Conservation (phyloP, 495 filamentous ascomycete genomes). For the Aspergillus homomorphus region DNA sequence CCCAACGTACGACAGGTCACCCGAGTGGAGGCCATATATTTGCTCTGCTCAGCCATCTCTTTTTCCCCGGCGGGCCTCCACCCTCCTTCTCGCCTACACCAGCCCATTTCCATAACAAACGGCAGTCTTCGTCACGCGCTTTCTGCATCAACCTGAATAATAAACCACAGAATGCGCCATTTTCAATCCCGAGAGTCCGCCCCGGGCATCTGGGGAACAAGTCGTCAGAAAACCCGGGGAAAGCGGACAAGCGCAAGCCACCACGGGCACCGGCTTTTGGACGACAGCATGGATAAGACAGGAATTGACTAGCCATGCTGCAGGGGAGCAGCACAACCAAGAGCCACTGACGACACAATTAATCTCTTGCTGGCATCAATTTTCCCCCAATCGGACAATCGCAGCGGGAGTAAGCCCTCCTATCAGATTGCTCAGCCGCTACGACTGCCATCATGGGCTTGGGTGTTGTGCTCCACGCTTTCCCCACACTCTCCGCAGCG, state of each 20-base stretch:
- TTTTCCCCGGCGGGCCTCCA: not conserved
- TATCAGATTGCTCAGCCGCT: slow-evolving; percentile 22
- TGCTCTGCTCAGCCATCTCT: not conserved
- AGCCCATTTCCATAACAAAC: too few species aligned
- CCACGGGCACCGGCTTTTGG: not conserved
- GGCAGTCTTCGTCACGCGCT: not conserved
- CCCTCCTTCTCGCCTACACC: not conserved
- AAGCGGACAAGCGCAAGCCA: not conserved
- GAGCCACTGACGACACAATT: not conserved
- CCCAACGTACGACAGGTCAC: too few species aligned
- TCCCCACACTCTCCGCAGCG: slow-evolving; percentile 1
- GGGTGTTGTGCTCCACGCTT: not conserved
- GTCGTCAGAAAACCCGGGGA: not conserved
- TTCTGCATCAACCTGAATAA: not conserved
- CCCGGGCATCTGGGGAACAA: not conserved
- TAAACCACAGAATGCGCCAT: not conserved
- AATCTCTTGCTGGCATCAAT: slow-evolving; percentile 11
- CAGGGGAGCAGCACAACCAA: not conserved
- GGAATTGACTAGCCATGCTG: not conserved
- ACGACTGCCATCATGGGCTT: not conserved
- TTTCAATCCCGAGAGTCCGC: not conserved
- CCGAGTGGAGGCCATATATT: not conserved
- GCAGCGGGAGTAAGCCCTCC: slow-evolving; percentile 28
- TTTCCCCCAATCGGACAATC: slow-evolving; percentile 38
- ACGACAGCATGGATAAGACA: not conserved